Percentiles rank a stretch among this genome's conserved stretches.
Evolutionary conservation across 805 yeast genomes (phyloP).

Genomic region (Metschnikowia dekortorum): DNA sequence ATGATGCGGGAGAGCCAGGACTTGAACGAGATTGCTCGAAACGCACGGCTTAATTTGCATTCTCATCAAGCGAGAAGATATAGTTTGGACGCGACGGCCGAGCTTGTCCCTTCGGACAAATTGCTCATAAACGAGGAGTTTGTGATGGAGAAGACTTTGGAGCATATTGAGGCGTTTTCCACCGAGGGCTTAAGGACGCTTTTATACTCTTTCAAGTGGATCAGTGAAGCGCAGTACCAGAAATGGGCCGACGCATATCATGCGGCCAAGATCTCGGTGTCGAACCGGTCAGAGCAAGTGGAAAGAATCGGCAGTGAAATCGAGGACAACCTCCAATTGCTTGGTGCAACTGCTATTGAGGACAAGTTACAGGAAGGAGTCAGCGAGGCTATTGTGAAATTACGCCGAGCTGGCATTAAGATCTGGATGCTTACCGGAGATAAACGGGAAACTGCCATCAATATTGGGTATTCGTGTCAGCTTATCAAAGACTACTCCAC

Average conservation of each 20-base stretch:
- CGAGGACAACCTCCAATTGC: constrained; percentile 62
- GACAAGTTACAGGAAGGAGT: constrained; percentile 97
- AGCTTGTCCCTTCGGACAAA: constrained; percentile 42
- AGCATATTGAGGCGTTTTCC: constrained; percentile 90
- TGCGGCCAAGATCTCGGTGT: constrained; percentile 72
- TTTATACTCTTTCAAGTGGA: constrained; percentile 74
- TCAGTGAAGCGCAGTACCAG: constrained; percentile 54
- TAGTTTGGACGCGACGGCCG: constrained; percentile 25
- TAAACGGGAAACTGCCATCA: constrained; percentile 95
- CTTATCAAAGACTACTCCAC: constrained; percentile 91
- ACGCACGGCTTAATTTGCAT: constrained; percentile 56
- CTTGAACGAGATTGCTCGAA: constrained; percentile 47
- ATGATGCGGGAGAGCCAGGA: constrained; percentile 47
- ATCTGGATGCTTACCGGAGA: constrained; percentile 99
- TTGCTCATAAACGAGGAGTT: constrained; percentile 68
- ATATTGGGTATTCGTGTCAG: constrained; percentile 92
- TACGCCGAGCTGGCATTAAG: constrained; percentile 88
- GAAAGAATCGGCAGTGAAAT: constrained; percentile 69
- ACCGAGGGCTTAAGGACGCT: constrained; percentile 92
- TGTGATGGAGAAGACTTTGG: constrained; percentile 75
- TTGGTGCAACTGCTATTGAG: constrained; percentile 96
- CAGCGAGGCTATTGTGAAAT: constrained; percentile 86
- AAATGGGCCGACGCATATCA: constrained; percentile 65
- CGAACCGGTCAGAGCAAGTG: constrained; percentile 59
- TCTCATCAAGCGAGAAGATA: constrained; percentile 56